These are phyloP conservation scores for Aspergillus novofumigatus DNA, from an alignment of 2,329 filamentous ascomycete genomes.

Conservation along the genomic window DNA sequence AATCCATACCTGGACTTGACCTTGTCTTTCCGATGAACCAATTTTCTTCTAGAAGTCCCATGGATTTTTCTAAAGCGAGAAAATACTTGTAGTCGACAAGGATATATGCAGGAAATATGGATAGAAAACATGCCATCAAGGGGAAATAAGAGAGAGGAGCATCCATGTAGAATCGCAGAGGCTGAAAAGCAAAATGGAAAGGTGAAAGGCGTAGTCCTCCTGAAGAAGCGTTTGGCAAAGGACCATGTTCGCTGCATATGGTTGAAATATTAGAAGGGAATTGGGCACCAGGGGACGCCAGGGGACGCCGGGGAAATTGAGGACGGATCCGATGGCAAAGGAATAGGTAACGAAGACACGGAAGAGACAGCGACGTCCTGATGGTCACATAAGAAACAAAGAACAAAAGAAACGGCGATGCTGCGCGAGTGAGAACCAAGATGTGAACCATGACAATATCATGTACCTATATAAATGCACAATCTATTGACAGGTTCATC, in stretches of 20 bases:
- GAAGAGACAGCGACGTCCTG: not conserved
- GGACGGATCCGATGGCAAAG: not conserved
- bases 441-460: slow-evolving; percentile 15
- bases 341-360: not conserved
- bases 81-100: not conserved
- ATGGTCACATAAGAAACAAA: not conserved
- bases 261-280: not conserved
- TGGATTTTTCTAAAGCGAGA: not conserved
- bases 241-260: not conserved
- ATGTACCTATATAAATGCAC: slow-evolving; percentile 20
- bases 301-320: not conserved
- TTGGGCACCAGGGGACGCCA: not conserved
- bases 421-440: slow-evolving; percentile 2
- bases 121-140: slow-evolving; percentile 1
- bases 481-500: slow-evolving; percentile 30
- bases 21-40: too few relatives aligned
- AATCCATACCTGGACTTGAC: too few relatives aligned
- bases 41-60: too few relatives aligned
- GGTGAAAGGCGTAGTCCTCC: not conserved
- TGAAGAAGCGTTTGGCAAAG: not conserved
- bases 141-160: not conserved
- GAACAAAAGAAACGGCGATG: slow-evolving; percentile 4
- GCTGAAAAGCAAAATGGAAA: not conserved
- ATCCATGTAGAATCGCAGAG: not conserved
- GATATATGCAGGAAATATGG: not conserved